Base-by-base conservation (phyloP, 1,284 basidiomycete species). In the Puccinia triticina region DNA sequence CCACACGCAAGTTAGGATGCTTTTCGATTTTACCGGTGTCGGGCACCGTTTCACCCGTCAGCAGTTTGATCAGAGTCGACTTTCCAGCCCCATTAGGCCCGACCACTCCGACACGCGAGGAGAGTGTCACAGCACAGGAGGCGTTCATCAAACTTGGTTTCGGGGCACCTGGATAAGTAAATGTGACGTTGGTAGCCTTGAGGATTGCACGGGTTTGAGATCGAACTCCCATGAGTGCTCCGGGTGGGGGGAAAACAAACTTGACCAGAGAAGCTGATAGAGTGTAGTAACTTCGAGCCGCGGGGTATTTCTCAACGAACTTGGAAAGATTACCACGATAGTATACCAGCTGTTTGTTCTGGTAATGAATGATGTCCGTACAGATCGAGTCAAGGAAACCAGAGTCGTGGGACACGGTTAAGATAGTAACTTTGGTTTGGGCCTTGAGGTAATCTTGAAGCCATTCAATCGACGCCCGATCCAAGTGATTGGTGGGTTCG, bases 351-450 rank as follows among this genome's bases (percentile, higher is more conserved):
- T 93, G 86, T 90, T 98, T 98, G 85, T 89, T 89, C 89, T 98
- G 95, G 89, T 98, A 99, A 89, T 98, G 96, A 85, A 98, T 94
- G 86, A 99, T 96, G 88, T 99, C 96, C 84, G 96, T 96, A 84
- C 96, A 98, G 83, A 98, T 91, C 88, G 94, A 93, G 89, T 99
- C 96, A 85, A 99, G 89, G 90, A 99, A 99, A 86, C 94, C 93
- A 85, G 95, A 97, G 89, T 99, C 96, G 90, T 99, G 96, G 89
- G 95, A 97, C 88, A 99, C 90, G 86, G 98, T 95, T 85, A 99
- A 89, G 87, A 94, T 96, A 78, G 96, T 99, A 84, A 96, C 90
- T 84, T 93, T 91, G 84, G 89, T 92, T 86, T 96, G 92, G 29
- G 91, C 89, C 83, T 90, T 91, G 71, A 98, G 90, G 89, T 95